Conservation (phyloP, 352 stramenopile genomes). For the Peronospora destructor region DNA sequence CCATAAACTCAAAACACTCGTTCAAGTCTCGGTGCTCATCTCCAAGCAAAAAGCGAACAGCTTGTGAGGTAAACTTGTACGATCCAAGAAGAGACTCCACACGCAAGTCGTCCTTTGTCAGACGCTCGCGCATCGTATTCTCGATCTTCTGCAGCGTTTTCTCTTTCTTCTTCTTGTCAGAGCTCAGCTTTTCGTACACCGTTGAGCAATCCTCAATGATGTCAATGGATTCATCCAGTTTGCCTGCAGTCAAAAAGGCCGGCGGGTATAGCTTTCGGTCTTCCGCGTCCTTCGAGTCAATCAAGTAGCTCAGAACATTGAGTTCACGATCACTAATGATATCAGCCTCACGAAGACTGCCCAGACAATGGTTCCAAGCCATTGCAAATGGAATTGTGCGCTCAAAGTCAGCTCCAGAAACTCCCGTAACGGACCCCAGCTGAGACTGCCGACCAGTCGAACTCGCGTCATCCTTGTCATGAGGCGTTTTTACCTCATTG, state of each 20-base stretch:
- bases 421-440: conserved; percentile 63
- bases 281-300: conserved; percentile 71
- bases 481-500: conserved; percentile 56
- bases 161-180: conserved; percentile 86
- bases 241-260: conserved; percentile 81
- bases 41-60: conserved; percentile 66
- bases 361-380: conserved; percentile 79
- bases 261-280: conserved; percentile 76
- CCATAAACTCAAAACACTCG: conserved; percentile 83
- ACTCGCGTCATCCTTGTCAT: conserved; percentile 56
- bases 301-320: conserved; percentile 83
- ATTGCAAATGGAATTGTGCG: conserved; percentile 83
- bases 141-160: conserved; percentile 85
- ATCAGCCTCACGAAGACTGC: conserved; percentile 71
- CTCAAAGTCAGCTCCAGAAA: conserved; percentile 78
- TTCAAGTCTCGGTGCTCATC: conserved; percentile 81
- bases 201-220: conserved; percentile 76
- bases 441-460: conserved; percentile 46
- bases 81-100: conserved; percentile 75
- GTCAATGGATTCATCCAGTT: conserved; percentile 82
- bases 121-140: conserved; percentile 73
- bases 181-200: conserved; percentile 77
- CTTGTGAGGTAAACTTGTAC: conserved; percentile 85
- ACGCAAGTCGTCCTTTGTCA: conserved; percentile 81
- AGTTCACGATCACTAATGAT: conserved; percentile 80